These are phyloP conservation scores for Ascochyta pisi DNA, from an alignment of 2,329 filamentous ascomycete genomes.

Conservation along the genomic window DNA sequence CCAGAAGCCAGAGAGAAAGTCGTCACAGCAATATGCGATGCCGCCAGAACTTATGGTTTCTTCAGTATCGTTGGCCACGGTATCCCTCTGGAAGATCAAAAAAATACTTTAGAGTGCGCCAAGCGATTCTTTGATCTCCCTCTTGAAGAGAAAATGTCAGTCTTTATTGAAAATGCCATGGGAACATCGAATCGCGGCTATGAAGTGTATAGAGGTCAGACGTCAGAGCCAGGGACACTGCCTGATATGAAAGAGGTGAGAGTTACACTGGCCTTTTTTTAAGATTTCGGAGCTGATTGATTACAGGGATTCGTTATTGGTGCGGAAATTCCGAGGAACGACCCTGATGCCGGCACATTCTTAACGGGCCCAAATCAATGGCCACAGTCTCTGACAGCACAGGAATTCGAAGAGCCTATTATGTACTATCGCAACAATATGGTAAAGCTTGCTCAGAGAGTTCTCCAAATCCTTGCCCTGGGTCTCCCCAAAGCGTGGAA, in stretches of 20 bases:
- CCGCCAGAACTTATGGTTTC: constrained; percentile 21
- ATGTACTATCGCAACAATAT: constrained; percentile 1
- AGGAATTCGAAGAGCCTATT: background rate
- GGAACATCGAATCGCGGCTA: constrained; percentile 17
- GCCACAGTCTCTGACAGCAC: background rate
- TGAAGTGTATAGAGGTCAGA: constrained; percentile 12
- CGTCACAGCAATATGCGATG: constrained; percentile 16
- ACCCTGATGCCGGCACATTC: constrained; percentile 8
- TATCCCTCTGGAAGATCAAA: constrained; percentile 16
- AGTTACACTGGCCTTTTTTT: too few relatives aligned
- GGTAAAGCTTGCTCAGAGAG: background rate
- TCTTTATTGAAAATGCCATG: constrained; percentile 15
- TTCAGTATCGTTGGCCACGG: constrained; percentile 24
- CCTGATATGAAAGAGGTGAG: constrained; percentile 26
- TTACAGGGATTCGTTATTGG: constrained; percentile 14
- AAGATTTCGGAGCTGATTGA: too few relatives aligned
- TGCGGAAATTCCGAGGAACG: constrained; percentile 9
- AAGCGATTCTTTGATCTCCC: constrained; percentile 19
- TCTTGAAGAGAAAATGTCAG: constrained; percentile 19
- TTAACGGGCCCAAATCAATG: constrained; percentile 7
- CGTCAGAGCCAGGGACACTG: constrained; percentile 9
- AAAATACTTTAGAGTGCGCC: constrained; percentile 5
- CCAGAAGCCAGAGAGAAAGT: constrained; percentile 1
- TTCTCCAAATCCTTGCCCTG: background rate
- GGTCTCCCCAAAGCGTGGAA: constrained; percentile 14